These are phyloP conservation scores for Corymbia maculata DNA, from an alignment of 345 rosid species.

Conservation along the genomic window DNA sequence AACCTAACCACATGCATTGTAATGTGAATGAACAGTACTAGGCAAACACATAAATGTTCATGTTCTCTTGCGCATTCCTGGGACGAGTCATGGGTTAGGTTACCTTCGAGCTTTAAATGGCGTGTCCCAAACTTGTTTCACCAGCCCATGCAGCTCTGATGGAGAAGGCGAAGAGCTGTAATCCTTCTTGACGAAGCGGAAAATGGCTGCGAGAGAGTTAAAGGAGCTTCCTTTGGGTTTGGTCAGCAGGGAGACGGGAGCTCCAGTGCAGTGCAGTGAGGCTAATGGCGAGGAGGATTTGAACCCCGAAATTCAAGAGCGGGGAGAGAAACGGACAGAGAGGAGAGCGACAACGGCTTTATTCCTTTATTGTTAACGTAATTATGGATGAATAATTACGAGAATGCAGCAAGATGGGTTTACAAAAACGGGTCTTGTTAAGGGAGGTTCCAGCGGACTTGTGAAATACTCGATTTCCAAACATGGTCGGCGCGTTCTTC, in stretches of 20 bases:
- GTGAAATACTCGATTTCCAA: not conserved
- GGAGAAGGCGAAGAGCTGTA: not conserved
- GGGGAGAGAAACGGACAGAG: not conserved
- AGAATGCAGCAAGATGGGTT: not conserved
- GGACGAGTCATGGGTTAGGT: not conserved
- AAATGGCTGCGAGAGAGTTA: not conserved
- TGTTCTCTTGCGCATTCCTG: not conserved
- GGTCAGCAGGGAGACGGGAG: not conserved
- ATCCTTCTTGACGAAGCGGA: not conserved
- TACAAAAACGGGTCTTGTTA: not conserved
- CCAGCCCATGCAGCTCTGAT: not conserved
- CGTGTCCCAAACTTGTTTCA: not conserved
- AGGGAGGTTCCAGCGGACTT: fast-evolving
- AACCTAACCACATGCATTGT: not conserved
- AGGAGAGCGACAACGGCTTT: not conserved
- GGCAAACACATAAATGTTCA: not conserved
- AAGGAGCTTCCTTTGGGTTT: not conserved
- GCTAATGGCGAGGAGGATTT: not conserved
- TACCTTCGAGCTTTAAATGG: not conserved
- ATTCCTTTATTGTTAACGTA: not conserved
- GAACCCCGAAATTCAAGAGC: not conserved
- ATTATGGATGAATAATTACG: not conserved
- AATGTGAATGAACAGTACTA: not conserved
- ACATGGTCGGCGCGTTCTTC: not conserved
- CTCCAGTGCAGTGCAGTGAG: not conserved